phyloP scores from a whole-genome alignment of 805 yeast species.

The Yamadazyma sp. region DNA sequence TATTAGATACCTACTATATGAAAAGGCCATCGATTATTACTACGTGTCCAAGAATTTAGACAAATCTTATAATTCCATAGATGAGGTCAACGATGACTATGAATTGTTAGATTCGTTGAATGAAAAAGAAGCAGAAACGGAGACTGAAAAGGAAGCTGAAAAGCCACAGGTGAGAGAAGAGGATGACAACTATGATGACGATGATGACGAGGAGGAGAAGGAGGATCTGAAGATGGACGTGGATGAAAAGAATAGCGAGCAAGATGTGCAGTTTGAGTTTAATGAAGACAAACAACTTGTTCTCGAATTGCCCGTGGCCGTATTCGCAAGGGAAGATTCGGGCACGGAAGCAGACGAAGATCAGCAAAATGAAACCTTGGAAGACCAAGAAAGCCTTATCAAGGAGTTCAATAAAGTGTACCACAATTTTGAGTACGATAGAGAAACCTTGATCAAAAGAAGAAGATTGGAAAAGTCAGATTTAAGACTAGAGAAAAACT shows the following conservation, averaged over 20 bases:
- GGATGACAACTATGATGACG: slow-evolving; percentile 38
- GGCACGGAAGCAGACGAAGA: slow-evolving; percentile 8
- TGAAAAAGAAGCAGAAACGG: slow-evolving; percentile 11
- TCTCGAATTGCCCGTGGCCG: slow-evolving; percentile 35
- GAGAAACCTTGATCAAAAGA: slow-evolving; percentile 72
- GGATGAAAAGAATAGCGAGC: slow-evolving; percentile 34
- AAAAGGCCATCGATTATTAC: slow-evolving; percentile 58
- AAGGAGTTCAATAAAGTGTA: slow-evolving; percentile 70
- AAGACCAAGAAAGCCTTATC: slow-evolving; percentile 48
- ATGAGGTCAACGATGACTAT: slow-evolving; percentile 36
- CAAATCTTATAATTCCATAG: slow-evolving; percentile 22
- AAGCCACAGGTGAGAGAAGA: slow-evolving; percentile 28
- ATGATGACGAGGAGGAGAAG: slow-evolving; percentile 23
- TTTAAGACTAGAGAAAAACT: slow-evolving; percentile 52
- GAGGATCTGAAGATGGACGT: slow-evolving; percentile 26
- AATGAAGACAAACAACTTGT: slow-evolving; percentile 32
- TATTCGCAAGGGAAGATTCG: slow-evolving; percentile 16
- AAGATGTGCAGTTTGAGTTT: slow-evolving; percentile 24
- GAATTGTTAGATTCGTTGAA: slow-evolving; percentile 36
- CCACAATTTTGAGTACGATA: slow-evolving; percentile 74
- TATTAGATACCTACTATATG: slow-evolving; percentile 69
- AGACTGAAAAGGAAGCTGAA: slow-evolving; percentile 4
- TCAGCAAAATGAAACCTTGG: slow-evolving; percentile 17
- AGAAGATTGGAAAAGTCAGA: slow-evolving; percentile 79
- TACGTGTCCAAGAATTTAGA: slow-evolving; percentile 26